A percentile compares a stretch with the other conserved stretches of the same genome.
Conservation (phyloP, 768 basidiomycete genomes). For the Roridomyces roridus region DNA sequence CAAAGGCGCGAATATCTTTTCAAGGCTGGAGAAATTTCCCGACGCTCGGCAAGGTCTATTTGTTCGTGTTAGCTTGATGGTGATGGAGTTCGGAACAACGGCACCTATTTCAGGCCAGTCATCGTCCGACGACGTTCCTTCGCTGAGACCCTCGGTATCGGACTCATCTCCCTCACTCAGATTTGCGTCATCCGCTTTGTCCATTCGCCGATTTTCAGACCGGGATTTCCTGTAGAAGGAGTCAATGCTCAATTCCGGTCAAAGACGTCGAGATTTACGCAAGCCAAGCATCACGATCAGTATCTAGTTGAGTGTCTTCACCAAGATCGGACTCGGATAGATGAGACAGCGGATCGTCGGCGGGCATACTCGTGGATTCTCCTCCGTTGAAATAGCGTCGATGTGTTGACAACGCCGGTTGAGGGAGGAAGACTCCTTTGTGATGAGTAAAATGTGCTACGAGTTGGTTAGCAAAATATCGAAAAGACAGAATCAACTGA, state of each 20-base stretch:
- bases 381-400: constrained; percentile 15
- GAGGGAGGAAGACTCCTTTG: constrained; percentile 59
- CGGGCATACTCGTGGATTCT: constrained; percentile 3
- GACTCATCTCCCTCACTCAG: constrained; percentile 81
- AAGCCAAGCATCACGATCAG: constrained; percentile 72
- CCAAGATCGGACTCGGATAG: constrained; percentile 73
- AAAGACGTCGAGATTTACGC: constrained; percentile 52
- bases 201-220: constrained; percentile 52
- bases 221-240: constrained; percentile 54
- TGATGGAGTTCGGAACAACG: neutral
- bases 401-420: constrained; percentile 34
- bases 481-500: constrained; percentile 19
- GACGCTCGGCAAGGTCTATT: neutral
- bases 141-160: constrained; percentile 74
- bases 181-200: constrained; percentile 56
- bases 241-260: neutral
- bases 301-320: constrained; percentile 65
- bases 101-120: constrained; percentile 56
- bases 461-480: neutral
- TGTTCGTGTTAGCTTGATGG: neutral
- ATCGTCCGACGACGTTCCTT: constrained; percentile 54
- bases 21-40: constrained; percentile 34
- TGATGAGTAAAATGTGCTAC: constrained; percentile 40
- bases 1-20: constrained; percentile 55
- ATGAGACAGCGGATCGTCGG: constrained; percentile 23